Evolutionary conservation across 2,329 filamentous ascomycete genomes (phyloP), one percentile per base, ranked within the genome.

Genomic region (Aspergillus proliferans): DNA sequence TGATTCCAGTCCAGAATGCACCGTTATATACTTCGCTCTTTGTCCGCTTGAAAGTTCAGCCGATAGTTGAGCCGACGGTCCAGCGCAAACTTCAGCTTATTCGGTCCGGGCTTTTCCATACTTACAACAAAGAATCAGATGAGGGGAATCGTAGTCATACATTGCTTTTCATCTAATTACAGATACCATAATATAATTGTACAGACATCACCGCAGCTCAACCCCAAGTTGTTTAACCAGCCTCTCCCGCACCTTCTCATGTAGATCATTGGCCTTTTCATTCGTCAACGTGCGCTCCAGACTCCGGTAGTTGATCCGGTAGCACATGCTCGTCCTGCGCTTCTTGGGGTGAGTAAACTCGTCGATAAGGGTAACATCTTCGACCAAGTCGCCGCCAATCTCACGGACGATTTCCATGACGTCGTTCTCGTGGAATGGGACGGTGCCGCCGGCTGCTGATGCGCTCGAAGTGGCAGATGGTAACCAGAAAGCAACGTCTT

Each of bases 401-500:
- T 84, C 84, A 56, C 93, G 84, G 15, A 96, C 87, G 49, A 96
- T 80, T 71, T 97, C 93, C 92, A 97, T 97, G 46, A 97, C 77
- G 69, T 98, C 93, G 71, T 97, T 97, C 67, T 94, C 91, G 68
- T 97, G 92, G 65, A 95, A 89, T 3, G 70, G 62, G 15, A 68
- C 54, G 22, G 64, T 58, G 28, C 71, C 69, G 43, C 69, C 66
- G 21, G 68, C 64, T 36, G 67, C 60, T 52, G 68, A 66, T 55
- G 68, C 58, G 52, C 69, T 64, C 58, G 55, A 61, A 52, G 63
- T 68, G 54, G 56, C 67, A 58, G 74, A 66, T 15, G 69, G 74
- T 47, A 97, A 73, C 93, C 93, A 98, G 70, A 98, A 98, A 0
- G 91, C 87, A 9, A 97, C 86, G 67, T 98, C 93, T 71, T 92